A percentile compares a stretch with the other conserved stretches of the same genome.
Conservation (phyloP, 192 early-diverging fungal genomes). For the Coemansia javaensis region DNA sequence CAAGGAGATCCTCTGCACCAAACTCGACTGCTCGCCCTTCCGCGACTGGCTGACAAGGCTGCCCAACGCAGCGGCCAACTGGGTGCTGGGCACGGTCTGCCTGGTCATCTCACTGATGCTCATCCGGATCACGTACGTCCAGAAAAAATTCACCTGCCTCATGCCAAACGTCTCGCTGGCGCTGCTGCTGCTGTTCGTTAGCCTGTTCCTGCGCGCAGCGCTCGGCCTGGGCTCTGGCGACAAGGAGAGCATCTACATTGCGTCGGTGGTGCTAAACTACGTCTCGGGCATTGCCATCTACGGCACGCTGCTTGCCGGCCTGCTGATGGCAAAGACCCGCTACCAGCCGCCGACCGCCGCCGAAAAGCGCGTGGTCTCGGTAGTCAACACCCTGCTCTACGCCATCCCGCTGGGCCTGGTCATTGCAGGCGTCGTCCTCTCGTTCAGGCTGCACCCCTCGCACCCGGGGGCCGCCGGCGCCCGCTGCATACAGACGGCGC, state of each 20-base stretch:
- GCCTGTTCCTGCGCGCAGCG: constrained; percentile 19
- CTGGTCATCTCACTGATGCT: constrained; percentile 1
- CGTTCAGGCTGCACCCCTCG: neutral
- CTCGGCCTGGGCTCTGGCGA: neutral
- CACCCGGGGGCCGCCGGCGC: neutral
- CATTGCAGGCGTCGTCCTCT: neutral
- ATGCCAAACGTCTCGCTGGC: neutral
- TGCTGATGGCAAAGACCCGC: neutral
- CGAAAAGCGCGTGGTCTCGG: neutral
- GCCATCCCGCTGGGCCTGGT: neutral
- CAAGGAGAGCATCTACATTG: constrained; percentile 6
- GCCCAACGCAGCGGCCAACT: constrained; percentile 5
- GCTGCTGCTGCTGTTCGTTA: constrained; percentile 1
- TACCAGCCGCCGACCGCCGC: neutral
- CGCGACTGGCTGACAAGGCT: constrained; percentile 16
- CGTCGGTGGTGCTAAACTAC: constrained; percentile 13
- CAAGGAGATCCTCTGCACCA: constrained; percentile 1
- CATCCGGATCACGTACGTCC: neutral
- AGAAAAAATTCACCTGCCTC: neutral
- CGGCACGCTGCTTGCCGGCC: neutral
- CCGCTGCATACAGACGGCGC: neutral
- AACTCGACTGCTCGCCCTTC: neutral
- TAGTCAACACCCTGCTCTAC: neutral
- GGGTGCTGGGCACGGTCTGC: constrained; percentile 4
- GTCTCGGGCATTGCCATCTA: no score